Conservation (phyloP, 306 rosid genomes). For the Lathyrus sativus region DNA sequence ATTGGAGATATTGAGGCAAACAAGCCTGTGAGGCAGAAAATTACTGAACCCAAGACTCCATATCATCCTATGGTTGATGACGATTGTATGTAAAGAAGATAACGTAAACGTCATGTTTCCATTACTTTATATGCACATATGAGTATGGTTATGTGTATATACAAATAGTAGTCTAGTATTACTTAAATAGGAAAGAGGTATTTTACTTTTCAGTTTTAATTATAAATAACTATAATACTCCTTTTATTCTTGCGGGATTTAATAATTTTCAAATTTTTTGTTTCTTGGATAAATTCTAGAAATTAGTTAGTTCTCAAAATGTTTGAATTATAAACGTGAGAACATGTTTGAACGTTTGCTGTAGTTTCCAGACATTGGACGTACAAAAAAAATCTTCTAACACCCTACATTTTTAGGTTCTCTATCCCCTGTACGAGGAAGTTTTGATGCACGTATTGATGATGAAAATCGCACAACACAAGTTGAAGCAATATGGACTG, state of each 20-base stretch:
- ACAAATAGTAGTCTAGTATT: slow-evolving; percentile 13
- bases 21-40: slow-evolving; percentile 98
- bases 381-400: slow-evolving; percentile 26
- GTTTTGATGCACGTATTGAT: slow-evolving; percentile 63
- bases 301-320: background rate
- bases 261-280: slow-evolving; percentile 4
- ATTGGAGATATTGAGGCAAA: slow-evolving; percentile 90
- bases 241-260: slow-evolving; percentile 5
- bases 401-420: slow-evolving; percentile 57
- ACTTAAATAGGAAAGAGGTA: slow-evolving; percentile 1
- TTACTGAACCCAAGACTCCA: slow-evolving; percentile 98
- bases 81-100: slow-evolving; percentile 57
- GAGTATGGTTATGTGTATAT: slow-evolving; percentile 2
- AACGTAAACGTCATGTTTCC: slow-evolving; percentile 32
- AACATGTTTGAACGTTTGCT: slow-evolving; percentile 7
- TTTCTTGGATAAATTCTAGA: background rate
- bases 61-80: slow-evolving; percentile 94
- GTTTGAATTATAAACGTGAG: slow-evolving; percentile 24
- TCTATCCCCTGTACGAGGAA: slow-evolving; percentile 66
- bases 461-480: slow-evolving; percentile 48
- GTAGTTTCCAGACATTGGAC: slow-evolving; percentile 4
- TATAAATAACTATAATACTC: background rate
- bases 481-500: slow-evolving; percentile 85
- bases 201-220: slow-evolving; percentile 11
- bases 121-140: slow-evolving; percentile 16